phyloP scores from a whole-genome alignment of 148 eudicot species.

The Pouteria glomerata region DNA sequence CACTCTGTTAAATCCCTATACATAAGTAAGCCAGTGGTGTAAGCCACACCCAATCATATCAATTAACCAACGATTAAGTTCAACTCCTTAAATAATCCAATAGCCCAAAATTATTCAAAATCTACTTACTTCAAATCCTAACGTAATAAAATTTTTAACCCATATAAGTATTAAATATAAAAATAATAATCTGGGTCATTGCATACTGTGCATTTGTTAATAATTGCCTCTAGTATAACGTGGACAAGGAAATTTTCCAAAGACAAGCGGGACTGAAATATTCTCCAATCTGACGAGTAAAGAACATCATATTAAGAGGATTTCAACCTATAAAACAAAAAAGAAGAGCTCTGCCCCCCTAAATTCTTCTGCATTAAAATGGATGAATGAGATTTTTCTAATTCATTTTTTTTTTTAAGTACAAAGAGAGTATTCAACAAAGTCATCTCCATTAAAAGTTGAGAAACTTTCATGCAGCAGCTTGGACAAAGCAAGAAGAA shows the following conservation, averaged over 20 bases:
- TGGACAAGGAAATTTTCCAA: background rate
- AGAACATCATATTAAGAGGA: background rate
- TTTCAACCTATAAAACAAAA: background rate
- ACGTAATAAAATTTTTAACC: too few relatives aligned
- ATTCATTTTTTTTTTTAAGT: background rate
- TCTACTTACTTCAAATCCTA: too few relatives aligned
- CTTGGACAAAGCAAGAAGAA: background rate
- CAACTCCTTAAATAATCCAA: too few relatives aligned
- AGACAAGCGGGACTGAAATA: background rate
- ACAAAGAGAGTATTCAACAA: background rate
- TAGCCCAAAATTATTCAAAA: too few relatives aligned
- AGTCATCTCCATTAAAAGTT: background rate
- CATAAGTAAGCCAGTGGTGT: too few relatives aligned
- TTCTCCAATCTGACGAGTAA: background rate
- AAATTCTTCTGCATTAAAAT: background rate
- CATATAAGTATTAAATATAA: too few relatives aligned
- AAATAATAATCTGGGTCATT: too few relatives aligned
- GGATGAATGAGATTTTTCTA: background rate
- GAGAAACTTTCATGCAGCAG: background rate
- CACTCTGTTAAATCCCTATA: too few relatives aligned
- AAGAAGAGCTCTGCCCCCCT: background rate
- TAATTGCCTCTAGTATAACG: background rate
- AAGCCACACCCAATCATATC: too few relatives aligned
- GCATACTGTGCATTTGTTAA: slow-evolving; percentile 3
- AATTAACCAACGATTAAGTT: too few relatives aligned